phyloP scores from a whole-genome alignment of 768 basidiomycete genomes.

The Favolaschia claudopus region DNA sequence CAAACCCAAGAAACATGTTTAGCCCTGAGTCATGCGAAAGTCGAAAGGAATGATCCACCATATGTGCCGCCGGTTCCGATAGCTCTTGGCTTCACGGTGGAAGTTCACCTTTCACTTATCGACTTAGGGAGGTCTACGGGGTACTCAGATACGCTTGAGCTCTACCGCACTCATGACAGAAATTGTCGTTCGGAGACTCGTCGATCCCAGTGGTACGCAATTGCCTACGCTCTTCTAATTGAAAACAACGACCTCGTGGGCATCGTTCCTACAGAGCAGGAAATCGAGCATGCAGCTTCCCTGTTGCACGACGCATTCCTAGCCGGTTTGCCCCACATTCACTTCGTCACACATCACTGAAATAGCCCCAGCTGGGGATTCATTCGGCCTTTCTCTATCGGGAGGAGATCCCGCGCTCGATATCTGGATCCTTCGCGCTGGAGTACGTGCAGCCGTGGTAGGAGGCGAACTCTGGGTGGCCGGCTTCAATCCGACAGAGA shows the following conservation, averaged over 20 bases:
- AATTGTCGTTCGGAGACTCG: constrained; percentile 1
- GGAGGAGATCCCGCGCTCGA: constrained; percentile 25
- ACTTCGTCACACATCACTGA: background rate
- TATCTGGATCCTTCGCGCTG: constrained; percentile 2
- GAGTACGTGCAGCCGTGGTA: constrained; percentile 4
- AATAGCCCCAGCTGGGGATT: constrained; percentile 13
- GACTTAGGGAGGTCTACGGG: too few relatives aligned
- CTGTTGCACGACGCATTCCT: constrained; percentile 5
- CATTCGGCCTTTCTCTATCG: constrained; percentile 42
- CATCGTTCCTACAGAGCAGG: background rate
- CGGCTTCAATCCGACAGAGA: constrained; percentile 10
- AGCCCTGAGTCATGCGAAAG: too few relatives aligned
- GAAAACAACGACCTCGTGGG: background rate
- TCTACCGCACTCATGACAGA: too few relatives aligned
- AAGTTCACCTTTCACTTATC: too few relatives aligned
- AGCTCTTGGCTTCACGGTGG: too few relatives aligned
- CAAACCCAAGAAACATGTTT: too few relatives aligned
- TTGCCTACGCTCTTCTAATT: background rate
- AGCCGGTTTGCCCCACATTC: background rate
- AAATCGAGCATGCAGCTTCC: background rate
- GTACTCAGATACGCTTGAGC: too few relatives aligned
- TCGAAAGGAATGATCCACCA: too few relatives aligned
- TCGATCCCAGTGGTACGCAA: constrained; percentile 5
- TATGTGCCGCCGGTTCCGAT: too few relatives aligned
- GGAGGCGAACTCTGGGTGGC: constrained; percentile 27